Evolutionary conservation across 441 rosid genomes (phyloP).

Genomic region (Pelargonium cotyledonis): DNA sequence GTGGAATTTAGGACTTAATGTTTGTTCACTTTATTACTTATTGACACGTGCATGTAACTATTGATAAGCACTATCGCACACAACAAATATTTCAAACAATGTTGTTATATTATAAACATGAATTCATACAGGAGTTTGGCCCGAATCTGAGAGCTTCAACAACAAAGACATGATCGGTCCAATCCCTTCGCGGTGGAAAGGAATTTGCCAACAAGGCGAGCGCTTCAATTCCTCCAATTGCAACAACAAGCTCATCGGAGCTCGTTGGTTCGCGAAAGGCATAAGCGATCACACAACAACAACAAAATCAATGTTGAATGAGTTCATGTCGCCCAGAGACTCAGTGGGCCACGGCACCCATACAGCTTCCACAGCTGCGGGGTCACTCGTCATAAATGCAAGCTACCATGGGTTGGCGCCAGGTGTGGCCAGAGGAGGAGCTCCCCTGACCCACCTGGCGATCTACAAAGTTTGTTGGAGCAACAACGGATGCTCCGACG

Average conservation of each 20-base stretch:
- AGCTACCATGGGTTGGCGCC: constrained; percentile 22
- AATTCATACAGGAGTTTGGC: constrained; percentile 29
- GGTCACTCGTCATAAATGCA: constrained; percentile 25
- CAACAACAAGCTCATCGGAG: constrained; percentile 34
- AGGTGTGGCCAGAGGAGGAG: constrained; percentile 36
- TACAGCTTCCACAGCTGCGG: constrained; percentile 37
- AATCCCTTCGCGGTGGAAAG: constrained; percentile 33
- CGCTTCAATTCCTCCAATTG: constrained; percentile 27
- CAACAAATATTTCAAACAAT: no score
- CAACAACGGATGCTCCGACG: constrained; percentile 23
- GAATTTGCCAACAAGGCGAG: constrained; percentile 30
- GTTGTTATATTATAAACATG: constrained; percentile 3
- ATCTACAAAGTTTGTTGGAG: constrained; percentile 34
- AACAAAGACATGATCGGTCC: constrained; percentile 24
- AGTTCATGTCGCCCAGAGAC: constrained; percentile 30
- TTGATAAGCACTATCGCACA: no score
- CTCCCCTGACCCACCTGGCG: constrained; percentile 31
- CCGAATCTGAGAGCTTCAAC: constrained; percentile 33
- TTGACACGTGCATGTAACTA: no score
- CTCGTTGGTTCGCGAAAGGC: constrained; percentile 30
- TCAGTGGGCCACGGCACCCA: constrained; percentile 35
- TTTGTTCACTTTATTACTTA: no score
- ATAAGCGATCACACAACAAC: background rate
- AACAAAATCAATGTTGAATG: background rate
- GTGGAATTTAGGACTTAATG: no score